Conservation (phyloP, 2,329 filamentous ascomycete genomes). For the Simplicillium sp. region DNA sequence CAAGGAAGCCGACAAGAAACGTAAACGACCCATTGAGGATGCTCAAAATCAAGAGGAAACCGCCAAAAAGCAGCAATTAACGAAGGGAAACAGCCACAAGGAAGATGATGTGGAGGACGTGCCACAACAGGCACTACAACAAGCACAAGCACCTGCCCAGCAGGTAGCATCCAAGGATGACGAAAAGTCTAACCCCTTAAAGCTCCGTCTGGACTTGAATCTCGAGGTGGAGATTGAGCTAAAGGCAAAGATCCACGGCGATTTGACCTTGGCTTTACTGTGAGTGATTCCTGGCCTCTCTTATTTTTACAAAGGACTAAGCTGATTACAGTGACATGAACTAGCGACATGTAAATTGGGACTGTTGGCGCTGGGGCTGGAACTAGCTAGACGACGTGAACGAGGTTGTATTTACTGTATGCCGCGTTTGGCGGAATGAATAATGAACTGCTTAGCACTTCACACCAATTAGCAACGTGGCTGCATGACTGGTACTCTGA, state of each 20-base stretch:
- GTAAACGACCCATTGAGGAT: slow-evolving; percentile 2
- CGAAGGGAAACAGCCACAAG: slow-evolving; percentile 18
- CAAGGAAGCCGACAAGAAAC: slow-evolving; percentile 4
- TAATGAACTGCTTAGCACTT: no score
- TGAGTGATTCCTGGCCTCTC: slow-evolving; percentile 20
- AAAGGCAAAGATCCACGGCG: slow-evolving; percentile 69
- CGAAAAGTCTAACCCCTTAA: slow-evolving; percentile 50
- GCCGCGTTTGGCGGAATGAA: no score
- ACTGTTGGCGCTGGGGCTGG: no score
- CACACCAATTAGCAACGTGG: no score
- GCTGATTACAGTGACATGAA: neutral
- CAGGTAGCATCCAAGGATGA: slow-evolving; percentile 11
- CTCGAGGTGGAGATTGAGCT: slow-evolving; percentile 69
- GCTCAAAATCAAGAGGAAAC: slow-evolving; percentile 5
- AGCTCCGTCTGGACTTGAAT: slow-evolving; percentile 63
- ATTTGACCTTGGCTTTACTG: slow-evolving; percentile 63
- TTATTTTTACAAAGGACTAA: neutral
- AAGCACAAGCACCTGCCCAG: slow-evolving; percentile 10
- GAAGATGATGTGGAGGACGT: slow-evolving; percentile 17
- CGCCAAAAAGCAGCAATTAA: slow-evolving; percentile 11
- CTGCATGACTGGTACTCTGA: no score
- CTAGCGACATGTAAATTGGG: neutral
- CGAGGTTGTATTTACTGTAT: no score
- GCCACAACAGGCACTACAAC: slow-evolving; percentile 13
- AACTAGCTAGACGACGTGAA: no score